Evolutionary conservation across 2,329 filamentous ascomycete genomes (phyloP).

Genomic region (Pestalotiopsis sp.): DNA sequence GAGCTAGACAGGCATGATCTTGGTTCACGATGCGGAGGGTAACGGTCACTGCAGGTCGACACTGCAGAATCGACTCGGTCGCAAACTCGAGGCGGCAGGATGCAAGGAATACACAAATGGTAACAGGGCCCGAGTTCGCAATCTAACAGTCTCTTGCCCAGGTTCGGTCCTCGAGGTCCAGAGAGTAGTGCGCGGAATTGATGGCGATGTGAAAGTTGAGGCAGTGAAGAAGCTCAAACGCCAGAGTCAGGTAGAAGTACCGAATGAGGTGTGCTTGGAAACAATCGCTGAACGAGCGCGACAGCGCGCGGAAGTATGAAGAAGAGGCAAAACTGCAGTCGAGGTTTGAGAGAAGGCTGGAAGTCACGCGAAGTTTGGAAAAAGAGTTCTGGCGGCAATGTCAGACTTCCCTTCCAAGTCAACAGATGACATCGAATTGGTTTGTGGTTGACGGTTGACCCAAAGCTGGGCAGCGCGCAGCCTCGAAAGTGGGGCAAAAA

Average conservation of each 20-base stretch:
- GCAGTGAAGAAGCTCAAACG: not conserved
- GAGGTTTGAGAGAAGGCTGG: not conserved
- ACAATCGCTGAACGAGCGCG: not conserved
- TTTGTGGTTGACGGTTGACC: not conserved
- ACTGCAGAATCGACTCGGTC: not conserved
- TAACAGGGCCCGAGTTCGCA: not conserved
- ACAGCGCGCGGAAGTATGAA: not conserved
- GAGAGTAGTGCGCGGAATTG: not conserved
- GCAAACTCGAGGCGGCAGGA: no score
- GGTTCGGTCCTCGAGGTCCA: not conserved
- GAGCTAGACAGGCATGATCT: not conserved
- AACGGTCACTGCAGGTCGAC: not conserved
- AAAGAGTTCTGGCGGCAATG: not conserved
- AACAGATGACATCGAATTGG: slow-evolving; percentile 7
- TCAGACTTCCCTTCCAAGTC: slow-evolving; percentile 4
- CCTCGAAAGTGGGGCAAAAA: slow-evolving; percentile 1
- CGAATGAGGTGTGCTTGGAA: not conserved
- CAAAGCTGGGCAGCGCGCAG: not conserved
- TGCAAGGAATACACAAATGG: no score
- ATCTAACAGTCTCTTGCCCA: not conserved
- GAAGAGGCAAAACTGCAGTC: not conserved
- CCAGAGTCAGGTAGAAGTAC: not conserved
- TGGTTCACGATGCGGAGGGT: not conserved
- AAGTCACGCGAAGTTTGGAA: not conserved
- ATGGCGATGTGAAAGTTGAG: not conserved